Percentiles rank a stretch among this genome's conserved stretches.
phyloP scores from a whole-genome alignment of 1,139 yeast genomes.

The Protomyces macrosporus region DNA sequence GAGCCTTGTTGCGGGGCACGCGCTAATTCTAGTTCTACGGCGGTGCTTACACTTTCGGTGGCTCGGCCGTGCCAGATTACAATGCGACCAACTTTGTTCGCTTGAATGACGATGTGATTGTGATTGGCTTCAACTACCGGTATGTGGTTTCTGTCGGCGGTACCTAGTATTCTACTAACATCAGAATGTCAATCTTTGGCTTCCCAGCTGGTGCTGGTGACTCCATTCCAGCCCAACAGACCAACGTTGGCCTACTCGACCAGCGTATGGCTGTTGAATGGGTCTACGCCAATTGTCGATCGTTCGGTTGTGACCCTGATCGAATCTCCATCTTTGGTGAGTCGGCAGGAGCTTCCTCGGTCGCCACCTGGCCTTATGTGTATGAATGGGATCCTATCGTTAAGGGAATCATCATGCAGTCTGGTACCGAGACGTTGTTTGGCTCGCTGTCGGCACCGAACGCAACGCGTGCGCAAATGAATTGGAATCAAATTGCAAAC shows the following conservation, averaged over 20 bases:
- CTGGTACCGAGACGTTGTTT: conserved; percentile 19
- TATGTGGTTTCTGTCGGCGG: background rate
- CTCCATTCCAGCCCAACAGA: conserved; percentile 30
- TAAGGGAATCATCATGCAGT: conserved; percentile 20
- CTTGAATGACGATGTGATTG: conserved; percentile 9
- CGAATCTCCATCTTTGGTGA: conserved; percentile 41
- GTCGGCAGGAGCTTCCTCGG: conserved; percentile 40
- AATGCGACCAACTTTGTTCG: conserved; percentile 8
- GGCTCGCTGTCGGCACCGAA: conserved; percentile 10
- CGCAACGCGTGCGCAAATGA: background rate
- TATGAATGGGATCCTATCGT: conserved; percentile 20
- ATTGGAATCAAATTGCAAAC: conserved; percentile 12
- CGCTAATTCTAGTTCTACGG: background rate
- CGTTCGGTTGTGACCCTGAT: conserved; percentile 41
- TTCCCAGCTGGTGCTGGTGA: conserved; percentile 21
- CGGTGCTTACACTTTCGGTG: conserved; percentile 21
- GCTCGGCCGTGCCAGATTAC: conserved; percentile 13
- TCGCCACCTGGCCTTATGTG: conserved; percentile 15
- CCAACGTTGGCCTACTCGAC: conserved; percentile 40
- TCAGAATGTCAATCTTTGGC: conserved; percentile 1
- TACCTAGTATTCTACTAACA: too few species aligned
- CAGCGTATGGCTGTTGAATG: conserved; percentile 40
- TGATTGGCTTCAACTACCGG: conserved; percentile 17
- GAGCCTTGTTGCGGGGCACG: too few species aligned
- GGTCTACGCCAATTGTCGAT: conserved; percentile 39